Conservation (phyloP, 2,329 filamentous ascomycete genomes). For the Aspergillus aculeatinus region DNA sequence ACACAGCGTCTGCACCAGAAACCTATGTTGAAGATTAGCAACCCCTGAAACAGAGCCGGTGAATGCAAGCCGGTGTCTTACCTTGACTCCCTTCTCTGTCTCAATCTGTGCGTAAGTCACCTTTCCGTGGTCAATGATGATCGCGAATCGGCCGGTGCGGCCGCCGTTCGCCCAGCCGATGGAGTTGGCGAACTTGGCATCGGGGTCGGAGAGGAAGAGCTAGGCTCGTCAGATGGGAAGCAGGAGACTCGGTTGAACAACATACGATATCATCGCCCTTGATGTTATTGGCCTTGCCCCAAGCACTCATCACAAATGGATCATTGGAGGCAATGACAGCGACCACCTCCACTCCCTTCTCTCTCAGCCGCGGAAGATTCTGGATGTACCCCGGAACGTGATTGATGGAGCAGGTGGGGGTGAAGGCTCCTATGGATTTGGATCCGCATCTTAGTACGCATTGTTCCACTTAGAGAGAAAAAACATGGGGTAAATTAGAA, state of each 20-base stretch:
- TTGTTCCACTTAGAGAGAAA: background rate
- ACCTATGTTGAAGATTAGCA: constrained; percentile 20
- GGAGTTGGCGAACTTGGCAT: constrained; percentile 68
- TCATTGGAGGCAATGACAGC: constrained; percentile 80
- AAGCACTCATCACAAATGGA: constrained; percentile 79
- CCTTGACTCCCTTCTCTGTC: constrained; percentile 43
- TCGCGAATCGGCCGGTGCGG: constrained; percentile 73
- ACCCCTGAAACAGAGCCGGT: background rate
- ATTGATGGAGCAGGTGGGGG: constrained; percentile 75
- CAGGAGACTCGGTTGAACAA: constrained; percentile 3
- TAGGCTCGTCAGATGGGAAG: constrained; percentile 24
- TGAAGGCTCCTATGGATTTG: constrained; percentile 64
- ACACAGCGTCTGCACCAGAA: constrained; percentile 34
- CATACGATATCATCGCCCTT: constrained; percentile 65
- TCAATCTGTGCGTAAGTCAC: constrained; percentile 76
- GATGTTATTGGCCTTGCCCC: constrained; percentile 81
- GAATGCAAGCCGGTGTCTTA: constrained; percentile 13
- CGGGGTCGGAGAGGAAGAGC: constrained; percentile 73
- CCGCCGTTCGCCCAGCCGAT: constrained; percentile 70
- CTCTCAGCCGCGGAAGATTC: constrained; percentile 66
- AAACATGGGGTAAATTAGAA: background rate
- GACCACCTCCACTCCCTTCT: constrained; percentile 77
- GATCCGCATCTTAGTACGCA: background rate
- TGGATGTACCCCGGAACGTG: constrained; percentile 77
- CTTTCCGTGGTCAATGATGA: constrained; percentile 79